A percentile compares a stretch with the other conserved stretches of the same genome.
Evolutionary conservation across 148 eudicot genomes (phyloP).

Genomic region (Camellia sinensis): DNA sequence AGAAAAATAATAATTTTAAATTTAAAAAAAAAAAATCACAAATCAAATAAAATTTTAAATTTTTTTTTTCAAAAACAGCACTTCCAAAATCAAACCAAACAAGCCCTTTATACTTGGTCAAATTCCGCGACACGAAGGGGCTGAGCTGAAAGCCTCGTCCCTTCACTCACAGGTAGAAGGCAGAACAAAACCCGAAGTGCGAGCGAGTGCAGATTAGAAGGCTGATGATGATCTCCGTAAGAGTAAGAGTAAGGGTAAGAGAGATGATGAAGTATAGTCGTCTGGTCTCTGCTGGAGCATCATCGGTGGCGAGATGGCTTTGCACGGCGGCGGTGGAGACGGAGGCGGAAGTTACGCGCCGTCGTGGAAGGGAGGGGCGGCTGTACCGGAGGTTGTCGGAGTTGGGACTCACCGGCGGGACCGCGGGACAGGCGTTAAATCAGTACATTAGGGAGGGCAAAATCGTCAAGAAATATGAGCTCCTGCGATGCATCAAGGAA

Average conservation of each 20-base stretch:
- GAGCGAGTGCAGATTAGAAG: background rate
- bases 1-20: too few species aligned
- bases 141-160: too few species aligned
- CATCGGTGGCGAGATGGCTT: conserved; percentile 15
- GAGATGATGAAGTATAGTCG: background rate
- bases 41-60: too few species aligned
- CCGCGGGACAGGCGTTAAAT: conserved; percentile 39
- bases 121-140: too few species aligned
- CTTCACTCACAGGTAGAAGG: too few species aligned
- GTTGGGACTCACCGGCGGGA: conserved; percentile 31
- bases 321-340: conserved; percentile 23
- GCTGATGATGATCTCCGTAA: background rate
- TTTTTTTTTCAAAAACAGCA: too few species aligned
- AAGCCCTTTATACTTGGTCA: too few species aligned
- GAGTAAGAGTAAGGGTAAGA: background rate
- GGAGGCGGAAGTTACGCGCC: background rate
- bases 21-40: too few species aligned
- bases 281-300: background rate
- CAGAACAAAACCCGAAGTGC: background rate
- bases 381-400: conserved; percentile 44
- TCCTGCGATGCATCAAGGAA: conserved; percentile 36
- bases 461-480: conserved; percentile 21
- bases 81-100: too few species aligned
- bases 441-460: conserved; percentile 41
- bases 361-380: conserved; percentile 4